These are phyloP conservation scores for Musa beccarii DNA, from an alignment of 176 grass and related monocot genomes.

Conservation along the genomic window DNA sequence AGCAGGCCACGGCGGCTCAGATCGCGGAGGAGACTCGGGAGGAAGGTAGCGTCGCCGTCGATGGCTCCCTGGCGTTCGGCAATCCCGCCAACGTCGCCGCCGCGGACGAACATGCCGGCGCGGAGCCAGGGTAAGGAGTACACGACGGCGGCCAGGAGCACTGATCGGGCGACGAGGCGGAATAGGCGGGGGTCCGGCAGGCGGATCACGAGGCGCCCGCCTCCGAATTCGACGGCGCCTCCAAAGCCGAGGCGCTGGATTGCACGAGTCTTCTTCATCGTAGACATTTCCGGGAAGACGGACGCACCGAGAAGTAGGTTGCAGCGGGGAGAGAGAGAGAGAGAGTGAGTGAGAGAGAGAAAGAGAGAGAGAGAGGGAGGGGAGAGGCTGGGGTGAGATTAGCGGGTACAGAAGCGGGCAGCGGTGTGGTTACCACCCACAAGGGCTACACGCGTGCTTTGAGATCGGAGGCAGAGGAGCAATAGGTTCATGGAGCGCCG, in stretches of 20 bases:
- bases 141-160: slow-evolving; percentile 25
- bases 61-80: no score
- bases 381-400: neutral
- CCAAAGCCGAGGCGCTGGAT: neutral
- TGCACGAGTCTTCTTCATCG: neutral
- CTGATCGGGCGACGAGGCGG: slow-evolving; percentile 20
- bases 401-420: slow-evolving; percentile 57
- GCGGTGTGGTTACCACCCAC: slow-evolving; percentile 66
- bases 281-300: neutral
- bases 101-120: neutral
- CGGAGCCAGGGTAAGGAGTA: slow-evolving; percentile 29
- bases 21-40: slow-evolving; percentile 21
- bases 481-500: slow-evolving; percentile 26
- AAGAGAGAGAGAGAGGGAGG: neutral
- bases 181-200: slow-evolving; percentile 19
- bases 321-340: no score
- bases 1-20: slow-evolving; percentile 27
- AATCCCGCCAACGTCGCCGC: neutral
- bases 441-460: slow-evolving; percentile 33
- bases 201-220: slow-evolving; percentile 18
- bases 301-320: no score
- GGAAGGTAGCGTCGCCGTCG: slow-evolving; percentile 4
- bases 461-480: slow-evolving; percentile 33
- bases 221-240: no score
- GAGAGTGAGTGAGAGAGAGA: no score